Evolutionary conservation across 257 asterid species (phyloP).

Genomic region (Cruciata laevipes): DNA sequence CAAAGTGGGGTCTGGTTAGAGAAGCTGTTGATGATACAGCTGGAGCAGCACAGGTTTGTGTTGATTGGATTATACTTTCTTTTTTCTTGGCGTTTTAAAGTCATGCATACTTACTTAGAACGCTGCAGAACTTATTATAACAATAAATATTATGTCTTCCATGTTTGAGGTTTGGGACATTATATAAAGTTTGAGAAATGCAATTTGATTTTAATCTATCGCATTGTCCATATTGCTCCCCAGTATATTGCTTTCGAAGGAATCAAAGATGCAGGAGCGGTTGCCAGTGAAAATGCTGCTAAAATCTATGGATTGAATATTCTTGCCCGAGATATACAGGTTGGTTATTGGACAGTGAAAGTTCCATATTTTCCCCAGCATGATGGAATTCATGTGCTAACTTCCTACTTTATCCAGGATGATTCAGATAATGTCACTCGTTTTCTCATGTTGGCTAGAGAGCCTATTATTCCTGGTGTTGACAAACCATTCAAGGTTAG

Average conservation of each 20-base stretch:
- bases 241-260: constrained; percentile 72
- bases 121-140: neutral
- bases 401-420: constrained; percentile 48
- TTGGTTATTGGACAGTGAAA: constrained; percentile 17
- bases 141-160: neutral
- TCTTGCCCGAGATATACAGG: constrained; percentile 97
- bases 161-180: neutral
- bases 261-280: constrained; percentile 89
- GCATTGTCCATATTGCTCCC: constrained; percentile 15
- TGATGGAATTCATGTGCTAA: constrained; percentile 4
- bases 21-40: constrained; percentile 99
- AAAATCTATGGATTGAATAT: constrained; percentile 68
- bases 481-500: constrained; percentile 94
- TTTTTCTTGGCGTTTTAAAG: constrained; percentile 2
- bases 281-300: constrained; percentile 86
- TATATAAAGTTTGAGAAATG: neutral
- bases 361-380: neutral
- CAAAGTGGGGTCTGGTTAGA: constrained; percentile 79
- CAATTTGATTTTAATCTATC: neutral
- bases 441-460: constrained; percentile 94
- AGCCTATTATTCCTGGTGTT: constrained; percentile 91
- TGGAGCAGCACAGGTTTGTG: constrained; percentile 91
- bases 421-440: constrained; percentile 94
- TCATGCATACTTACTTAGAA: neutral
- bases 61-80: neutral